phyloP scores from a whole-genome alignment of 2,329 filamentous ascomycete species.

The Calonectria pseudoturangicola region DNA sequence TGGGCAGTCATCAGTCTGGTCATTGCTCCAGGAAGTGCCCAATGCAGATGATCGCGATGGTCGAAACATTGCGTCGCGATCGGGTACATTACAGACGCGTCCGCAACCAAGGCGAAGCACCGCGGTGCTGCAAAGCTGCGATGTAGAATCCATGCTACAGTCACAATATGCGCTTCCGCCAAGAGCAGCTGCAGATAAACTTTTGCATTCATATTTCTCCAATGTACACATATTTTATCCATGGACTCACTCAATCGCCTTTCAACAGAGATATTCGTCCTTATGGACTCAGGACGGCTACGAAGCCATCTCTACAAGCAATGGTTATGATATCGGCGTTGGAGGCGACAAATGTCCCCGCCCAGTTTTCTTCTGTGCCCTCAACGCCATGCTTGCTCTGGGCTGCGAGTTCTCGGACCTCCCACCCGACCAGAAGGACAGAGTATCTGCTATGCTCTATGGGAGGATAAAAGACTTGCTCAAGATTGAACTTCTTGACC shows the following conservation, averaged over 20 bases:
- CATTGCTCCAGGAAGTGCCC: constrained; percentile 4
- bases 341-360: constrained; percentile 14
- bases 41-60: background rate
- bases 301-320: background rate
- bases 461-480: constrained; percentile 20
- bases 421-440: constrained; percentile 21
- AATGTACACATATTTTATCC: constrained; percentile 34
- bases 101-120: background rate
- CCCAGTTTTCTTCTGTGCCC: constrained; percentile 18
- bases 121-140: background rate
- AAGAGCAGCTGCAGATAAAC: constrained; percentile 16
- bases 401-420: constrained; percentile 29
- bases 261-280: constrained; percentile 1
- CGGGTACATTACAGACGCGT: background rate
- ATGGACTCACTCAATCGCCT: constrained; percentile 26
- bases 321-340: constrained; percentile 15
- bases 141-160: constrained; percentile 14
- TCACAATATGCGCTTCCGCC: constrained; percentile 27
- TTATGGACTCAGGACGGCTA: constrained; percentile 18
- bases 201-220: constrained; percentile 18
- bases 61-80: background rate
- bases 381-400: constrained; percentile 33
- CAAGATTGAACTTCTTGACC: constrained; percentile 11
- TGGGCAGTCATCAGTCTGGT: constrained; percentile 23
- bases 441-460: constrained; percentile 12